Percentiles rank a stretch among this genome's conserved stretches.
These are phyloP conservation scores for Paxillus involutus DNA, from an alignment of 768 basidiomycete genomes.

Conservation along the genomic window DNA sequence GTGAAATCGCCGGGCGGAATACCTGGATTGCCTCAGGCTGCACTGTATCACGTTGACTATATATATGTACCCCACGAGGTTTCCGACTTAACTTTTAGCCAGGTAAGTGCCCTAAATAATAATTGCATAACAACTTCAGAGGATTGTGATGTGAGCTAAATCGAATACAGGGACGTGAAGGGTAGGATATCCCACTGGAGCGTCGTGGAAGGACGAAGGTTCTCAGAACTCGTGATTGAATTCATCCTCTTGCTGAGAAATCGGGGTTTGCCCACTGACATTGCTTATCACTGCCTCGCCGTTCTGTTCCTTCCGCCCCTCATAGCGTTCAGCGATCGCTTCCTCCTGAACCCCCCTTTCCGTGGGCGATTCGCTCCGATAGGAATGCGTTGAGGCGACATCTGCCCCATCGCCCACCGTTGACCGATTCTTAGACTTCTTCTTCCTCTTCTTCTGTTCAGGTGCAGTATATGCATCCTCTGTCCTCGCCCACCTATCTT, in stretches of 20 bases:
- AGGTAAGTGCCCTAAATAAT: too few species aligned
- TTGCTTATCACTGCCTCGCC: conserved; percentile 14
- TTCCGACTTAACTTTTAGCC: too few species aligned
- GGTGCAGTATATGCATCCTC: conserved; percentile 70
- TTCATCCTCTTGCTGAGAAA: conserved; percentile 42
- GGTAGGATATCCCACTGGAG: conserved; percentile 5
- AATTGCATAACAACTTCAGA: too few species aligned
- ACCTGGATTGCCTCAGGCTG: too few species aligned
- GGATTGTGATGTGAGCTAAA: background rate
- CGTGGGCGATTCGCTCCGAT: conserved; percentile 34
- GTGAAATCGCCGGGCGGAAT: too few species aligned
- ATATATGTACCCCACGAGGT: too few species aligned
- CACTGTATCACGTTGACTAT: too few species aligned
- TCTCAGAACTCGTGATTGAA: conserved; percentile 67
- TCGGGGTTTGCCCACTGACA: conserved; percentile 3
- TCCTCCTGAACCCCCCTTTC: conserved; percentile 66
- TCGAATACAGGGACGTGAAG: background rate
- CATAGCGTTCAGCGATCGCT: conserved; percentile 68
- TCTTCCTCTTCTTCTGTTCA: conserved; percentile 60
- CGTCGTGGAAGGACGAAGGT: background rate
- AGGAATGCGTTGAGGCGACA: conserved; percentile 32
- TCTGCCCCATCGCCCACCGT: conserved; percentile 36
- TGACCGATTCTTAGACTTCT: conserved; percentile 54
- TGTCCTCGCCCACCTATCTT: conserved; percentile 85
- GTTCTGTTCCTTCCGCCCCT: conserved; percentile 20